Evolutionary conservation across 176 grass and related monocot genomes (phyloP).

Genomic region (Oryza meyeriana): DNA sequence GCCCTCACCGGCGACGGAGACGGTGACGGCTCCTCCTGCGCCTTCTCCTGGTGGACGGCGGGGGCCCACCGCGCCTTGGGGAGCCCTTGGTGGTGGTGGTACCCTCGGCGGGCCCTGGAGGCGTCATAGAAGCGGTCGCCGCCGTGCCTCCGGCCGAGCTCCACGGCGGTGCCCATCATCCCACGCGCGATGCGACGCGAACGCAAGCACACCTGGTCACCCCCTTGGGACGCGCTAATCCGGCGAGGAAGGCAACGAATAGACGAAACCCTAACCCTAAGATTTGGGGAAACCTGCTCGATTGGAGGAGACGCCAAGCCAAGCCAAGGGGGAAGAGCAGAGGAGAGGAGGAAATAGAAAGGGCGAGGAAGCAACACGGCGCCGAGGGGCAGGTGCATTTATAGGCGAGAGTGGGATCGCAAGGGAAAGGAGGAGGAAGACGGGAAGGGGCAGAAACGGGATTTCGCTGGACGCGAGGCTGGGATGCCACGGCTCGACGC

Average conservation of each 20-base stretch:
- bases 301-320: constrained; percentile 15
- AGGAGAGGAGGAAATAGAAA: background rate
- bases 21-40: background rate
- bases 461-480: background rate
- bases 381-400: background rate
- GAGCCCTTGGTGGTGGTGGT: constrained; percentile 25
- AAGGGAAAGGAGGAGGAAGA: background rate
- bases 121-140: constrained; percentile 34
- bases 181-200: background rate
- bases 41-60: background rate
- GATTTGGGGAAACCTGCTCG: constrained; percentile 26
- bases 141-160: constrained; percentile 28
- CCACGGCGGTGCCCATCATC: constrained; percentile 44
- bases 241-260: constrained; percentile 14
- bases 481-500: constrained; percentile 29
- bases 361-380: background rate
- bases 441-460: background rate
- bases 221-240: background rate
- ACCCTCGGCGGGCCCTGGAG: constrained; percentile 18
- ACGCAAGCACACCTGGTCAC: background rate
- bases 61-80: background rate
- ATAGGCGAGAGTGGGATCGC: background rate
- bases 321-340: background rate
- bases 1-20: background rate
- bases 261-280: constrained; percentile 40